These are phyloP conservation scores for Syzygium syzygioides DNA, from an alignment of 441 rosid species.

Conservation along the genomic window DNA sequence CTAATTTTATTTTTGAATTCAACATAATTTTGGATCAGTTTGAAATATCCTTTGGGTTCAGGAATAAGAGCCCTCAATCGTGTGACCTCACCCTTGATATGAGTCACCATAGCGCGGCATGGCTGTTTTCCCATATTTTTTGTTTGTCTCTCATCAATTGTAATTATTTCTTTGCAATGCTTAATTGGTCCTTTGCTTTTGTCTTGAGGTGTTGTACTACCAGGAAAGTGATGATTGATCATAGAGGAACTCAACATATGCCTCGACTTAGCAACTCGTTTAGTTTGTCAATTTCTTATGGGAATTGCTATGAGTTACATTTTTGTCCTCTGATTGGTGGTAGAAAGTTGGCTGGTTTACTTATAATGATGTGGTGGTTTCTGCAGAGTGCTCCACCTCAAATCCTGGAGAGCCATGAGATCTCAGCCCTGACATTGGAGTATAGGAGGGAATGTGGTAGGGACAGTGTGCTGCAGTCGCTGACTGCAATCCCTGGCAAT, in stretches of 20 bases:
- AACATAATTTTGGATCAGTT: background rate
- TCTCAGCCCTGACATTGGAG: conserved; percentile 19
- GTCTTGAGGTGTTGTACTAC: background rate
- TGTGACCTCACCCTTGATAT: background rate
- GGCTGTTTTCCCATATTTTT: background rate
- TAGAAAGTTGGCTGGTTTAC: background rate
- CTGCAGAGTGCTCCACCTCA: conserved; percentile 26
- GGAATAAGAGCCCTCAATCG: background rate
- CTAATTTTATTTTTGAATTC: background rate
- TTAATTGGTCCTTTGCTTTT: background rate
- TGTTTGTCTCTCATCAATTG: background rate
- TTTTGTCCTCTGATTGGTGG: background rate
- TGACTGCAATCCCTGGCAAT: conserved; percentile 11
- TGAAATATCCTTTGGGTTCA: background rate
- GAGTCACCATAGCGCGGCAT: background rate
- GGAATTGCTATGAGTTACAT: background rate
- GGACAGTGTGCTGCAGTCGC: conserved; percentile 18
- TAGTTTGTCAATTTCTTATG: background rate
- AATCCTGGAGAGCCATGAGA: conserved; percentile 17
- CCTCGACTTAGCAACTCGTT: background rate
- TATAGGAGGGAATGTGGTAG: conserved; percentile 23
- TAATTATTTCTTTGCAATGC: background rate
- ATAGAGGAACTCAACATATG: background rate
- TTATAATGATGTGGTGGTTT: background rate
- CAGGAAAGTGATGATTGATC: background rate